These are phyloP conservation scores for Phytophthora fragariaefolia DNA, from an alignment of 352 stramenopile genomes.

Conservation along the genomic window DNA sequence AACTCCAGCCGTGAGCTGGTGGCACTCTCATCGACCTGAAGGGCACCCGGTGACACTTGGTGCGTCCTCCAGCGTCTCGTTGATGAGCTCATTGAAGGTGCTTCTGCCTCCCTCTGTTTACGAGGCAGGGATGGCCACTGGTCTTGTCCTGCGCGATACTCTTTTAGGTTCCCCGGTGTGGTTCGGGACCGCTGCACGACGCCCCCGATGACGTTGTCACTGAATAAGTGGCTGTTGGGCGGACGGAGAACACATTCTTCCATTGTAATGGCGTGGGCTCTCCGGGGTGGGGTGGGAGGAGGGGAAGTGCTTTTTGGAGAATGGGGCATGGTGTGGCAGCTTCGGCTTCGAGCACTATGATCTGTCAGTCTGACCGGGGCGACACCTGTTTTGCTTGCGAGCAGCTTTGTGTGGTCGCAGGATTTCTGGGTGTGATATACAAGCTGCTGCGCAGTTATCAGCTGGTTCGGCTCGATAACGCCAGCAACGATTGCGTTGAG, in stretches of 20 bases:
- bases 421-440: neutral
- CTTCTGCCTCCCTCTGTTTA: neutral
- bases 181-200: neutral
- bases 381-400: too few relatives aligned
- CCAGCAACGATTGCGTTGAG: neutral
- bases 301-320: neutral
- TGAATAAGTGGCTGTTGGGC: constrained; percentile 1
- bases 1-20: neutral
- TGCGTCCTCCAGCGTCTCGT: neutral
- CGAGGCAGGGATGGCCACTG: neutral
- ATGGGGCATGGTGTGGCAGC: neutral
- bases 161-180: neutral
- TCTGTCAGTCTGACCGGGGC: neutral
- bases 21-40: neutral
- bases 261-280: neutral
- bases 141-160: neutral
- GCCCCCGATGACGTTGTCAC: constrained; percentile 1
- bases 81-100: neutral
- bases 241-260: neutral
- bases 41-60: neutral
- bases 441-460: neutral
- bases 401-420: neutral
- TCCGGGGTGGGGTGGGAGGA: neutral
- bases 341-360: neutral
- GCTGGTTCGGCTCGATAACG: neutral